Evolutionary conservation across 306 rosid species (phyloP), one percentile per base, ranked within the genome.

Genomic region (Begonia loranthoides): DNA sequence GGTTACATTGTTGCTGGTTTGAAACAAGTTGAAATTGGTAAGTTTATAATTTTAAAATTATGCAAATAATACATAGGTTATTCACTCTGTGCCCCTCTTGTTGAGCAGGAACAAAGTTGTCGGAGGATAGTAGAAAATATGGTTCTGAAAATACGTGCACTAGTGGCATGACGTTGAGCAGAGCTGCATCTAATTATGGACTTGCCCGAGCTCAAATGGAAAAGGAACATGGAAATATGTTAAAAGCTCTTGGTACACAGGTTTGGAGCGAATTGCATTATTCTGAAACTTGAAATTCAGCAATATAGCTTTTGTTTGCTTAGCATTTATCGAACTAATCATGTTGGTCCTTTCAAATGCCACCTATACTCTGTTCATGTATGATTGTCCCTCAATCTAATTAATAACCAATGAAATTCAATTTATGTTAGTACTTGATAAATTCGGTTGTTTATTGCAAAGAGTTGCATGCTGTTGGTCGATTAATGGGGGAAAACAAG

Each of bases 211-310:
- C 84, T 9, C 95, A 90, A 69, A 83, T 90, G 95, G 99, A 90
- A 72, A 90, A 86, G 78, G 95, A 90, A 65, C 83, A 79, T 12
- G 99, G 95, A 13, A 86, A 62, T 68, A 55, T 90, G 61, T 71
- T 90, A 59, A 90, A 90, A 77, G 83, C 94, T 63, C 83, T 90
- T 65, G 95, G 95, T 53, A 80, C 99, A 62, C 95, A 85, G 97
- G 97, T 90, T 47, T 59, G 68, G 50, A 43, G 13, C 3, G 46
- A 43, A 43, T 43, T 43, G 34, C 34, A 28, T 28, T 28, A 28
- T 6, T 3, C 4, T 3, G 34, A 28, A 28, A 28, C 34, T 1
- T 28, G 34, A 28, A 6, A 4, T 28, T 28, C 34, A 28, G 34
- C 4, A 28, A 3, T 28, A 28, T 28, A 28, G 34, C 34, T 28